Evolutionary conservation across 2,329 filamentous ascomycete genomes (phyloP), one percentile per base, ranked within the genome.

Genomic region (Cladophialophora immunda): DNA sequence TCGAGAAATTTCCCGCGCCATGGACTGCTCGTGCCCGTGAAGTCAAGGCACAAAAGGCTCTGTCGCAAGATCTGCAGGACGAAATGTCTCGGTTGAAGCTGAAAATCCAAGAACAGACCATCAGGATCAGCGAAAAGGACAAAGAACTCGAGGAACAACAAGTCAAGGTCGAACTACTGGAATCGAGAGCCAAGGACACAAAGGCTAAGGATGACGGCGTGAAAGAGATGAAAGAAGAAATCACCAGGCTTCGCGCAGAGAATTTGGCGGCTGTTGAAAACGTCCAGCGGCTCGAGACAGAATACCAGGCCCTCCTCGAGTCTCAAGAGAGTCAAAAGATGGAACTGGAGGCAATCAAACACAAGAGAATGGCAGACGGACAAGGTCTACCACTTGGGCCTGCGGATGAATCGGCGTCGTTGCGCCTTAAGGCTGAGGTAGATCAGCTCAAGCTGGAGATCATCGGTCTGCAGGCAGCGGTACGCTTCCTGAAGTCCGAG

Each of bases 11-110:
- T 5, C 84, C 87, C 0, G 87, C 91, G 3, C 95, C 95, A 1
- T 99, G 95, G 95, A 85, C 91, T 61, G 84, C 93, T 34, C 90
- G 94, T 62, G 90, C 93, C 2, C 88, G 91, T 73, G 91, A 95
- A 74, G 85, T 98, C 61, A 92, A 90, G 78, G 88, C 88, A n/a
- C 90, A 90, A 71, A 94, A 95, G 81, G 89, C 88, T 25, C 87
- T 92, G 38, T 90, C 92, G 0, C 85, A 93, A 45, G 93, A 97
- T 74, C 89, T 91, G 0, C 93, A 97, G 75, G 92, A 94, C 74
- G 92, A 97, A 77, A 86, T 97, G 62, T 87, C 90, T 6, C 88
- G 90, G 22, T 83, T 97, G 65, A 92, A 90, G 73, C 92, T 94
- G 61, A 90, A 94, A 71, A 87, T 95, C 71, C 88, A 90, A 71